A percentile compares a stretch with the other conserved stretches of the same genome.
Conservation (phyloP, 495 filamentous ascomycete genomes). For the Glarea lozoyensis region DNA sequence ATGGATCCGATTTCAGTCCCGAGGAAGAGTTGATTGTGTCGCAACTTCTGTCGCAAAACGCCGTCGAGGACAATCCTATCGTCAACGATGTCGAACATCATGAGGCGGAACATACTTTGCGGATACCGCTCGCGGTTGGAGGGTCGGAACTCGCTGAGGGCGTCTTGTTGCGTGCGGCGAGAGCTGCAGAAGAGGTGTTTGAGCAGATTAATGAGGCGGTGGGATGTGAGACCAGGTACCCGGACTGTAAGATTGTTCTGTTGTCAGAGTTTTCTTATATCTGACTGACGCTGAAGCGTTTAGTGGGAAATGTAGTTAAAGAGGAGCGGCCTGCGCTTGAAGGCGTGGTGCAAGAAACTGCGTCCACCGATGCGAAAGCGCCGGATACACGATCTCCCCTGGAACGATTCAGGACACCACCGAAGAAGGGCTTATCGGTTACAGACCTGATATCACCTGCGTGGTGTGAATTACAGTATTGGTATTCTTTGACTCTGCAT, state of each 20-base stretch:
- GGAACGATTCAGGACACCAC: constrained; percentile 67
- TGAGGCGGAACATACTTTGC: constrained; percentile 24
- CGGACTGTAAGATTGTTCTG: constrained; percentile 36
- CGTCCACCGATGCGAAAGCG: background rate
- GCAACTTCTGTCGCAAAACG: constrained; percentile 14
- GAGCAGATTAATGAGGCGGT: constrained; percentile 15
- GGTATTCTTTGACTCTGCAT: constrained; percentile 64
- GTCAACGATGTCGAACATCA: constrained; percentile 27
- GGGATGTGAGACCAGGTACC: constrained; percentile 26
- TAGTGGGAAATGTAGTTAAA: constrained; percentile 62
- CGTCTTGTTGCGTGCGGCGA: constrained; percentile 28
- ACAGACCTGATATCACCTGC: constrained; percentile 80
- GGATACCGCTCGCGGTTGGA: constrained; percentile 34
- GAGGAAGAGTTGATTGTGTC: constrained; percentile 45
- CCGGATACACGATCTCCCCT: constrained; percentile 33
- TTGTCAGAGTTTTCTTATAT: constrained; percentile 11
- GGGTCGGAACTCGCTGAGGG: constrained; percentile 28
- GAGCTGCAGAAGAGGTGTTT: constrained; percentile 23
- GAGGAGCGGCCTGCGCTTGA: too few relatives aligned
- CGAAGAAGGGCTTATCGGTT: constrained; percentile 77
- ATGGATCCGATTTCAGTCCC: constrained; percentile 62
- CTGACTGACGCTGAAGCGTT: constrained; percentile 55
- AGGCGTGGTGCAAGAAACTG: background rate
- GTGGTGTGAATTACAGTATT: constrained; percentile 96
- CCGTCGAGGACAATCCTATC: constrained; percentile 18